Evolutionary conservation across 371 early-diverging fungal genomes (phyloP), one percentile per base, ranked within the genome.

Genomic region (Mortierella sp.): DNA sequence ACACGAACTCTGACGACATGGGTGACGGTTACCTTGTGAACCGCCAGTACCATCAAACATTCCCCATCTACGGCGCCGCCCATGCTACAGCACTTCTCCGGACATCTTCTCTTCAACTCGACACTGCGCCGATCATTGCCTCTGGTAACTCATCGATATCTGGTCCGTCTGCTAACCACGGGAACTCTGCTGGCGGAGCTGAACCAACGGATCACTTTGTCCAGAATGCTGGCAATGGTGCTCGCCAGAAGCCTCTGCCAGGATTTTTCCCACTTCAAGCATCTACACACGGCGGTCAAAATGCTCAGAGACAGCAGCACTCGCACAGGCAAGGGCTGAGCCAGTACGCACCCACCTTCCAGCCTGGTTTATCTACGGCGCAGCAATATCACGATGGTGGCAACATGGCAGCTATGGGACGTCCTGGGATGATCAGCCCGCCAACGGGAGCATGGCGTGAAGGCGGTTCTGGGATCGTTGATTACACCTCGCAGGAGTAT

Each of bases 381-480:
- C 72, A 29, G 38, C 77, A 73, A 24, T 46, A 58, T 12, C 44
- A 32, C 12, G 29, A 55, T 55, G 51, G 74, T 55, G 41, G 48
- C 51, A 68, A 55, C 38, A 48, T 38, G n/a, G 75, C 75, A 48
- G 35, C 11, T 2, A 71, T 70, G 71, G 54, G 78, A 41, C 78
- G 75, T 4, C 68, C 48, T 16, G 72, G 72, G 8, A 72, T 72
- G 65, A 32, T 60, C 14, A 43, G 18, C 6, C 54, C 78, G n/a
- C 56, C 75, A 6, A 71, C 72, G 4, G 72, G 70, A 41, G 21
- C 51, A 8, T 78, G 83, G 76, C 73, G 70, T 29, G 79, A 79
- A 16, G 41, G 44, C 24, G 46, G 56, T 35, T 12, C 38, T 72
- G 72, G 72, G 1, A 35, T 72, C 10, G 6, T 10, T 8, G 38